These are phyloP conservation scores for Biscogniauxia mediterranea DNA, from an alignment of 2,329 filamentous ascomycete genomes.

Conservation along the genomic window DNA sequence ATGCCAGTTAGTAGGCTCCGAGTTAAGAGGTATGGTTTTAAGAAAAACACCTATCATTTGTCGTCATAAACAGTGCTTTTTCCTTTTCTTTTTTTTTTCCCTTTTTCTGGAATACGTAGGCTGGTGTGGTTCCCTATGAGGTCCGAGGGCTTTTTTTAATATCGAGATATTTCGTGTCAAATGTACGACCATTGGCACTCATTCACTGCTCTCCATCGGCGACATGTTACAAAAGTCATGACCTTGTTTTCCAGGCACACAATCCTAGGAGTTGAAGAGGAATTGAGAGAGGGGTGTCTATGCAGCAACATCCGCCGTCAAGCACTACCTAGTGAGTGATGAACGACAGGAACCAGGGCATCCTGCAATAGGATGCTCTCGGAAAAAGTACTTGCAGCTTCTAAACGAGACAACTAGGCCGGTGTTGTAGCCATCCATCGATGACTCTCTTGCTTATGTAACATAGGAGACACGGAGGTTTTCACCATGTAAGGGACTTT, in stretches of 20 bases:
- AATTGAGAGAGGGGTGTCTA: not conserved
- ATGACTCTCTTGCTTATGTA: not conserved
- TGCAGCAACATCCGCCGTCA: not conserved
- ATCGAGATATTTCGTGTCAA: not conserved
- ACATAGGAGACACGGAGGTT: not conserved
- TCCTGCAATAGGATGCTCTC: not conserved
- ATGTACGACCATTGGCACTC: not conserved
- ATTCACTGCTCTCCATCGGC: not conserved
- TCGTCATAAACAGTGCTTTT: not conserved
- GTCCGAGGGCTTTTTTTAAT: not conserved
- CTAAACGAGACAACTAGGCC: not conserved
- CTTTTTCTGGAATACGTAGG: not conserved
- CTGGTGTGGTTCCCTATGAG: not conserved
- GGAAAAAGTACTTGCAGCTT: not conserved
- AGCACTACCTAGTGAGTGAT: not conserved
- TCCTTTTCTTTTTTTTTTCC: no score
- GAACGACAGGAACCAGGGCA: not conserved
- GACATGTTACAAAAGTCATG: not conserved
- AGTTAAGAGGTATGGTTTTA: no score
- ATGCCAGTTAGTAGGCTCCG: not conserved
- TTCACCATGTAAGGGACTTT: not conserved
- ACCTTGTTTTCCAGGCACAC: not conserved
- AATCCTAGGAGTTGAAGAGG: not conserved
- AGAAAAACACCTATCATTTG: not conserved
- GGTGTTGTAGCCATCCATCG: not conserved